Base-by-base conservation (phyloP, 2,329 filamentous ascomycete species). In the Fusarium pseudonygamai region DNA sequence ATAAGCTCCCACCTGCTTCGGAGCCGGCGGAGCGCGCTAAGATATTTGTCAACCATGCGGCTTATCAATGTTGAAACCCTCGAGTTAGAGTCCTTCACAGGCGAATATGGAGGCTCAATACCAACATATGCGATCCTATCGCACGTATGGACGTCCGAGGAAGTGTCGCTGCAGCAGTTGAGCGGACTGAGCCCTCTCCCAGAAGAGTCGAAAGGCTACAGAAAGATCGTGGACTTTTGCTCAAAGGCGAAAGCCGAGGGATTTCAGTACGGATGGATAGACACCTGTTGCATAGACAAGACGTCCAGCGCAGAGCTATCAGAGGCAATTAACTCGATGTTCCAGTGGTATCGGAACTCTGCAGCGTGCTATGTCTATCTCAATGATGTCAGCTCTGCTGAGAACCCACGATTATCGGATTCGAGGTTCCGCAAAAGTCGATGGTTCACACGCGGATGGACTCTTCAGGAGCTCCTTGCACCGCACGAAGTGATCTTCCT, bases 221-320 rank as follows among this genome's bases (percentile, higher is more conserved):
- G 37, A 7, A 68, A 68, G 7, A 68, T 68, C 4, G 34, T 69
- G 3, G 64, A 63, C 26, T 69, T 68, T 10, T 68, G 64, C 14
- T 28, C 42, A 12, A 68, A 63, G 7, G 66, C 42, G 3, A 62
- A 61, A 4, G 28, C 16, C 47, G 66, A 69, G 57, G 66, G 66
- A 43, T 69, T 69, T 46, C 58, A 64, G 15, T 53, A 69, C n/a
- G 66, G 43, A 1, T 69, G 66, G 66, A 30, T 69, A 7, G 66
- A 69, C 5, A 69, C 66, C 22, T 69, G 66, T 8, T 69, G 66
- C 1, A 69, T 69, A 34, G 66, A 69, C 39, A 69, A 69, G 13
- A 69, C 65, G 2, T 69, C 64, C 7, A 69, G 66, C 7, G 66
- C 66, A 7, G 66, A 69, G 26, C 30, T 69, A 2, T 69, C 66